Evolutionary conservation across 2,329 filamentous ascomycete species (phyloP), one percentile per base, ranked within the genome.

Genomic region (Didymella pomorum): DNA sequence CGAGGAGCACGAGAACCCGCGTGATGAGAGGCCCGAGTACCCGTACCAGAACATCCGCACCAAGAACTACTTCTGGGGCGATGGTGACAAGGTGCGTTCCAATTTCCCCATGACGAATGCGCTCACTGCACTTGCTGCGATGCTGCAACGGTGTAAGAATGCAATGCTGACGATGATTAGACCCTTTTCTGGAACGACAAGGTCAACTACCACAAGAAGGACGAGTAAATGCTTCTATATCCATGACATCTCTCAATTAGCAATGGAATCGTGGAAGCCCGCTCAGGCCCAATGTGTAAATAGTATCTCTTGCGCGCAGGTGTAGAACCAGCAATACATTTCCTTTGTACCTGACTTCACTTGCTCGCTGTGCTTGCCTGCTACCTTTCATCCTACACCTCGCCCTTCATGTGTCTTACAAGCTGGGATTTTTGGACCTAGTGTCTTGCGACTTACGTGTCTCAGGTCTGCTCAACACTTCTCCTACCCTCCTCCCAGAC

Each of bases 181-280:
- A 83, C 81, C 52, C 71, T 80, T 42, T 83, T 83, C 90, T 99
- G 95, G 95, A 98, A 98, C 82, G 84, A 89, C 68, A 86, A 84
- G 59, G 93, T 97, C 84, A 98, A 98, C 88, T 94, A 96, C 84
- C 93, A 98, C 88, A 93, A 96, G 84, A 90, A 90, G 83, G 89
- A 76, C 65, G 71, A 96, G 83, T 92, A 76, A 68, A 59, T 64
- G 57, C 57, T 60, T 56, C 53, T 49, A 18, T 37, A 49, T 33
- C 52, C 58, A 60, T 56, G 48, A 35, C 16, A 35, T 35, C 31
- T 11, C 44, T 35, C 43, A 31, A 43, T 42, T 54, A 29, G 47
- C 23, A 21, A 41, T 50, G 47, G 42, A 50, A 47, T 39, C 51
- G 42, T 45, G 47, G 55, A 51, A 60, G 52, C 23, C 51, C 33